Evolutionary conservation across 179 eudicot genomes (phyloP).

Genomic region (Actinidia chinensis): DNA sequence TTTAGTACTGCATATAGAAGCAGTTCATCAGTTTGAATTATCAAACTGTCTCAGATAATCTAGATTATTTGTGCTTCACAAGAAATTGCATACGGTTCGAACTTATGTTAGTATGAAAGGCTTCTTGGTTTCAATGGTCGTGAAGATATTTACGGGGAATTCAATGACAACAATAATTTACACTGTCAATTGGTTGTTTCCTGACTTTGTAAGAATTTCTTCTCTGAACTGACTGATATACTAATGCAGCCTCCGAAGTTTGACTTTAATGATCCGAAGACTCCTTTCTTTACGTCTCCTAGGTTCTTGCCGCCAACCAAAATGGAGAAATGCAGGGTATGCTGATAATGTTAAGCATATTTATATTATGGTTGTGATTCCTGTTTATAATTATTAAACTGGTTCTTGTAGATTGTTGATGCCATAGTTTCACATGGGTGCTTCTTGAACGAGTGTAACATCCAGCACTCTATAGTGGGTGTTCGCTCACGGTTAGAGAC

Average conservation of each 20-base stretch:
- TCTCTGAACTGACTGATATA: slow-evolving; percentile 5
- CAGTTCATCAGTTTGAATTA: not conserved
- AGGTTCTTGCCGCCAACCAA: slow-evolving; percentile 88
- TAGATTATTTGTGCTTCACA: not conserved
- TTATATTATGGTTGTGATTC: not conserved
- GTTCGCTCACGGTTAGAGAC: slow-evolving; percentile 75
- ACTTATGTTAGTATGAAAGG: not conserved
- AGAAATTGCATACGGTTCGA: not conserved
- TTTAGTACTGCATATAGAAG: not conserved
- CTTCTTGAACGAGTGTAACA: slow-evolving; percentile 65
- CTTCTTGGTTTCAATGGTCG: not conserved
- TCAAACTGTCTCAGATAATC: not conserved
- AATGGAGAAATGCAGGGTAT: slow-evolving; percentile 79
- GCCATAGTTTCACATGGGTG: slow-evolving; percentile 93
- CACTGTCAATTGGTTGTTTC: not conserved
- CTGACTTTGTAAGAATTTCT: not conserved
- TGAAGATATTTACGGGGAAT: not conserved
- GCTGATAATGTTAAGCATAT: not conserved
- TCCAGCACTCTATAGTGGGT: slow-evolving; percentile 83
- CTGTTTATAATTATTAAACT: not conserved
- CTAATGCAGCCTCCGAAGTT: slow-evolving; percentile 68
- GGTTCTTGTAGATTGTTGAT: slow-evolving; percentile 57
- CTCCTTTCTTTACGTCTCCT: slow-evolving; percentile 83
- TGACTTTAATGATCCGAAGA: slow-evolving; percentile 79
- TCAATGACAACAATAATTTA: not conserved